Percentiles rank a stretch among this genome's conserved stretches.
Conservation (phyloP, 2,329 filamentous ascomycete genomes). For the Ophiostoma sp. region DNA sequence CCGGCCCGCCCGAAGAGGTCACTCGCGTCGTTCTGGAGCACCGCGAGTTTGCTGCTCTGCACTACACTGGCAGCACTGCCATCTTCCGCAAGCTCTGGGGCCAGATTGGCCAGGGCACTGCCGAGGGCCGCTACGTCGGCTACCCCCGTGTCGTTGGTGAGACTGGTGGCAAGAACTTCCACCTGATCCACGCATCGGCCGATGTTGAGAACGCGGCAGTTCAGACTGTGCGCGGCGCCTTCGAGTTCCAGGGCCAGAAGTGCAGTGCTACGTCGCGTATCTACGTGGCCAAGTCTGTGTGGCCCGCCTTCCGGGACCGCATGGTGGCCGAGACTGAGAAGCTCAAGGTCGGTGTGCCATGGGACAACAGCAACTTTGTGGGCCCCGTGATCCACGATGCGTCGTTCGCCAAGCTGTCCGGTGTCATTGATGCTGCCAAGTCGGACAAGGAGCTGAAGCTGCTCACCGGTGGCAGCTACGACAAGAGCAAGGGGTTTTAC, state of each 20-base stretch:
- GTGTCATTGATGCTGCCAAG: conserved; percentile 43
- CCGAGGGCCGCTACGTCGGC: conserved; percentile 72
- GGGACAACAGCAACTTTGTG: conserved; percentile 38
- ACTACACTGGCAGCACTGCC: conserved; percentile 89
- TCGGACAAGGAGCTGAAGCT: conserved; percentile 40
- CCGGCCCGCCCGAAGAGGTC: conserved; percentile 78
- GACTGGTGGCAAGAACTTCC: conserved; percentile 51
- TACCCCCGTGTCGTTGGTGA: conserved; percentile 56
- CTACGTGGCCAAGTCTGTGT: conserved; percentile 49
- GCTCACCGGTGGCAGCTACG: conserved; percentile 43
- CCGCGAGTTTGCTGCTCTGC: conserved; percentile 78
- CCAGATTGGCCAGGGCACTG: conserved; percentile 74
- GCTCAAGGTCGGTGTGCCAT: conserved; percentile 33
- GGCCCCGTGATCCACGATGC: conserved; percentile 47
- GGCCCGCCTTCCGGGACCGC: conserved; percentile 38
- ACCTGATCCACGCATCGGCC: conserved; percentile 44
- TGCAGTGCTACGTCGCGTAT: conserved; percentile 48
- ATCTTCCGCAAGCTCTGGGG: conserved; percentile 88
- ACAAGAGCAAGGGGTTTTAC: conserved; percentile 41
- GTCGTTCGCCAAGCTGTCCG: conserved; percentile 43
- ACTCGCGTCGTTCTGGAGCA: conserved; percentile 72
- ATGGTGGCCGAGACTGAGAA: conserved; percentile 37
- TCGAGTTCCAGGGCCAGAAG: conserved; percentile 50
- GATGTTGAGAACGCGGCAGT: conserved; percentile 43
- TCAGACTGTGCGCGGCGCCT: conserved; percentile 45